phyloP scores from a whole-genome alignment of 345 rosid species.

The thale cress (Arabidopsis thaliana) region TAIR10.1 NC_003070.9:17769001-17769500 shows the following conservation, averaged over 20 bases:
- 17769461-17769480: conserved; percentile 91
- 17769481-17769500: conserved; percentile 82
- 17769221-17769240: conserved; percentile 99
- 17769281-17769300: conserved; percentile 89
- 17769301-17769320: conserved; percentile 90
- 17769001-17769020: too few species aligned
- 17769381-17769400: conserved; percentile 90
- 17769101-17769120: conserved; percentile 46
- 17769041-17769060: too few species aligned
- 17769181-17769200: conserved; percentile 71
- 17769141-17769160: conserved; percentile 93
- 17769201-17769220: conserved; percentile 88
- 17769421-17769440: conserved; percentile 93
- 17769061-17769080: too few species aligned
- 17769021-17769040: too few species aligned
- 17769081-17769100: conserved; percentile 3
- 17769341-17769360: conserved; percentile 89
- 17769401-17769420: conserved; percentile 82
- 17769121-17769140: conserved; percentile 95
- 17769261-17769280: conserved; percentile 91
- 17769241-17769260: conserved; percentile 63
- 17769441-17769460: conserved; percentile 89
- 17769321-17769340: conserved; percentile 66
- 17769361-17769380: conserved; percentile 62
- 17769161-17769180: conserved; percentile 83